phyloP scores from a whole-genome alignment of 257 asterid genomes.

The Fraxinus excelsior region DNA sequence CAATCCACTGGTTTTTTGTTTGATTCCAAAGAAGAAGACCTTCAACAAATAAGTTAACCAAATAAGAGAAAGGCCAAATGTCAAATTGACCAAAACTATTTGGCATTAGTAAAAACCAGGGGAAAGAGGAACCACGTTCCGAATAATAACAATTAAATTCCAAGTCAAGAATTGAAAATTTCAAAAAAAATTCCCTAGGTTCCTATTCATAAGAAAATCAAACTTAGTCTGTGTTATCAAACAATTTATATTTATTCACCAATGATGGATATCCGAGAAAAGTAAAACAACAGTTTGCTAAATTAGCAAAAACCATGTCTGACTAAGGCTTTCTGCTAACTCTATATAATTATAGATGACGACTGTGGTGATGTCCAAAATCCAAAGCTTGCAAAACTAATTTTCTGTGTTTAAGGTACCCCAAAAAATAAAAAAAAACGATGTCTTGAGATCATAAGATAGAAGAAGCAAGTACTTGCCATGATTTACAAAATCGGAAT shows the following conservation, averaged over 20 bases:
- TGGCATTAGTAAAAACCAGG: neutral
- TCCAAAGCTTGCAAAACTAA: neutral
- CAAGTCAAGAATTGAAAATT: too few relatives aligned
- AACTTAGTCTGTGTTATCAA: too few relatives aligned
- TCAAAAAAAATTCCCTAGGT: too few relatives aligned
- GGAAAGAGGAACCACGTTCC: neutral
- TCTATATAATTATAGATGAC: neutral
- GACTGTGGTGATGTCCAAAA: neutral
- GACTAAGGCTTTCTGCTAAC: too few relatives aligned
- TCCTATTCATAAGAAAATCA: too few relatives aligned
- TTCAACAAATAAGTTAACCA: slow-evolving; percentile 26
- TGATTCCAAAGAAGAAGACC: slow-evolving; percentile 94
- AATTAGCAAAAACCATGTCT: neutral
- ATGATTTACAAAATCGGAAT: slow-evolving; percentile 75
- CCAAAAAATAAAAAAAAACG: too few relatives aligned
- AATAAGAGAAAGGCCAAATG: slow-evolving; percentile 4
- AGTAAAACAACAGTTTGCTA: neutral
- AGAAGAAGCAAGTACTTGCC: slow-evolving; percentile 49
- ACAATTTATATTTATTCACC: neutral
- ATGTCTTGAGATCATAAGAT: neutral
- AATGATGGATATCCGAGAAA: too few relatives aligned
- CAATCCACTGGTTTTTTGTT: slow-evolving; percentile 86
- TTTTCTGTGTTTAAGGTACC: too few relatives aligned
- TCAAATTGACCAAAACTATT: neutral
- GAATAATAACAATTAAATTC: too few relatives aligned